phyloP scores from a whole-genome alignment of 345 rosid species.

The Lenwebbia sp. region DNA sequence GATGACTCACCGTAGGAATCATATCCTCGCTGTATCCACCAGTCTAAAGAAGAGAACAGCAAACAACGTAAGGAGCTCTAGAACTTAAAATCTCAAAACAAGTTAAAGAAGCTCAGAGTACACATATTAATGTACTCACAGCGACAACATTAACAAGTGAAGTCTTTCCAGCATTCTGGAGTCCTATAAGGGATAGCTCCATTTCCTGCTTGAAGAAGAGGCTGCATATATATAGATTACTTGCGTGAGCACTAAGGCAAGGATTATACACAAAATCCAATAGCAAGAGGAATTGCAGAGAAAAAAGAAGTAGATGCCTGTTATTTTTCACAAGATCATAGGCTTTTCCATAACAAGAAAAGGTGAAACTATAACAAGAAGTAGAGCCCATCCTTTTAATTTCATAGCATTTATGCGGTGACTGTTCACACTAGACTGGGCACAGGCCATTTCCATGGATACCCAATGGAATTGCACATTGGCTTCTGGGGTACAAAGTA shows the following conservation, averaged over 20 bases:
- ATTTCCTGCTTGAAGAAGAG: slow-evolving; percentile 83
- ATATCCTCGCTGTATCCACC: slow-evolving; percentile 91
- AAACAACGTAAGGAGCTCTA: slow-evolving; percentile 2
- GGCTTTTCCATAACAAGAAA: not conserved
- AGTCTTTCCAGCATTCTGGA: slow-evolving; percentile 84
- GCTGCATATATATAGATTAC: slow-evolving; percentile 24
- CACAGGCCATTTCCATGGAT: not conserved
- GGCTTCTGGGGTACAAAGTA: not conserved
- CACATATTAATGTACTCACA: slow-evolving; percentile 24
- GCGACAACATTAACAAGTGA: slow-evolving; percentile 79
- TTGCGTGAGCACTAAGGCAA: not conserved
- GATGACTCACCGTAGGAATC: slow-evolving; percentile 63
- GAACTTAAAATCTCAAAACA: not conserved
- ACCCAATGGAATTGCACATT: not conserved
- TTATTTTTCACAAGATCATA: not conserved
- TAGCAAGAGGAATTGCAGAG: not conserved
- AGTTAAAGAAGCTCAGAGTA: not conserved
- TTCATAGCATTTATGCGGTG: not conserved
- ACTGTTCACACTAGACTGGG: not conserved
- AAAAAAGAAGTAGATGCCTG: not conserved
- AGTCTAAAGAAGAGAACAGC: slow-evolving; percentile 33
- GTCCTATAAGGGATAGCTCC: slow-evolving; percentile 84
- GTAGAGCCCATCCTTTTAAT: not conserved
- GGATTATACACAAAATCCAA: not conserved
- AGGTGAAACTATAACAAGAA: not conserved